Base-by-base conservation (phyloP, 495 filamentous ascomycete species). In the Penicilliopsis zonata region DNA sequence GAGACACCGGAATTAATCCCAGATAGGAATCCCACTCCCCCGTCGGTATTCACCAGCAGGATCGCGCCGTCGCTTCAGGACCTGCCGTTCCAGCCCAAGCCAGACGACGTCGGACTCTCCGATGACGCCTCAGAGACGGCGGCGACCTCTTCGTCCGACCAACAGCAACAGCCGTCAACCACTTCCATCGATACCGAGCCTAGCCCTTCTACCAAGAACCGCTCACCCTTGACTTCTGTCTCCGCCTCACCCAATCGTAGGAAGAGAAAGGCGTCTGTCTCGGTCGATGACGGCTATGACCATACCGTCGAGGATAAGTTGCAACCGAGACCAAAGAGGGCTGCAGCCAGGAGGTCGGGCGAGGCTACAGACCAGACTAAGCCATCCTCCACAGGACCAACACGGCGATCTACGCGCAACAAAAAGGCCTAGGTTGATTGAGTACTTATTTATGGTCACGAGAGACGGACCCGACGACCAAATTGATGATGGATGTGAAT, bases 251-350 rank as follows among this genome's bases (percentile, higher is more conserved):
- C 41, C 23, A 44, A 40, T 33, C 45, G 49, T 5, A 42, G 52
- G 6, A 63, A 63, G 41, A 55, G 59, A 22, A 63, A 63, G 43
- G 57, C 57, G 2, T 49, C 50, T 13, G 34, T 42, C 22, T 44
- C 44, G 1, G 40, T 41, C 0, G 38, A 49, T n/a, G 41, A 41
- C 5, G 18, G 18, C 3, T 39, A 35, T 9, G 31, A 52, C 27
- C 24, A 43, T 2, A n/a, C 9, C 32, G n/a, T n/a, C 28, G 13
- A 24, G 25, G 29, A 6, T 7, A 25, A 7, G 16, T 34, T 13
- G 18, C 36, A 26, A 22, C 34, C 48, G n/a, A 42, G 41, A 28
- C 39, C 50, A 13, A 62, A 59, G 38, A 37, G 51, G 10, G 28
- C 52, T 28, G 54, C 47, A 21, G 37, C 51, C 15, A 42, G 47